Evolutionary conservation across 371 early-diverging fungal genomes (phyloP), one percentile per base, ranked within the genome.

Genomic region (Batkoa obscura): DNA sequence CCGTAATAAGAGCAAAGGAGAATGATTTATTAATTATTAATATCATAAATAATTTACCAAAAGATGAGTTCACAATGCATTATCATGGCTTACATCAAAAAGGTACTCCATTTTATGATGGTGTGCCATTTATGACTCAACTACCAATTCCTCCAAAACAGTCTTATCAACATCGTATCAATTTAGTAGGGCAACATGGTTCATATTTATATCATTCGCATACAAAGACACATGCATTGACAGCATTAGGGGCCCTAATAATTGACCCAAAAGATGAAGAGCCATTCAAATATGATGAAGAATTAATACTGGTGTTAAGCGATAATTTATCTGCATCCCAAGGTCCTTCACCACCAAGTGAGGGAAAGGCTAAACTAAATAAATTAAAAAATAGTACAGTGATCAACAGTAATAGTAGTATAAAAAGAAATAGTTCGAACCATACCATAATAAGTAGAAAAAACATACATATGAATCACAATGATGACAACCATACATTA

Each of bases 61-160:
- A 48, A 33, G 64, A 59, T 43, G 48, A 34, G 0, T 75, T 79
- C 34, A 62, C 79, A 4, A 59, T 84, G 12, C 88, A 87, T 62
- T 68, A 71, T 55, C 85, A 87, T 65, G 85, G 88, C 15, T 58
- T 83, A 56, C 78, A 77, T 46, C 83, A 82, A 65, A 71, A 69
- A n/a, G 71, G 68, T 1, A 74, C 79, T 13, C 68, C 59, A 38
- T 78, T 67, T 60, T 74, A 73, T 64, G 85, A 86, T 62, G 85
- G 85, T 17, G 77, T 75, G 6, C 72, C 79, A 2, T 68, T 61
- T 12, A 57, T 73, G 43, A 79, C 75, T 8, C 79, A 80, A 56
- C 57, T 66, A 31, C 65, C 73, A 0, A 75, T 79, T 41, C 60
- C 65, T 3, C 69, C 74, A 0, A 75, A 74, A 1, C 39, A 68